Evolutionary conservation across 495 filamentous ascomycete genomes (phyloP).

Genomic region (Daldinia concentrica): DNA sequence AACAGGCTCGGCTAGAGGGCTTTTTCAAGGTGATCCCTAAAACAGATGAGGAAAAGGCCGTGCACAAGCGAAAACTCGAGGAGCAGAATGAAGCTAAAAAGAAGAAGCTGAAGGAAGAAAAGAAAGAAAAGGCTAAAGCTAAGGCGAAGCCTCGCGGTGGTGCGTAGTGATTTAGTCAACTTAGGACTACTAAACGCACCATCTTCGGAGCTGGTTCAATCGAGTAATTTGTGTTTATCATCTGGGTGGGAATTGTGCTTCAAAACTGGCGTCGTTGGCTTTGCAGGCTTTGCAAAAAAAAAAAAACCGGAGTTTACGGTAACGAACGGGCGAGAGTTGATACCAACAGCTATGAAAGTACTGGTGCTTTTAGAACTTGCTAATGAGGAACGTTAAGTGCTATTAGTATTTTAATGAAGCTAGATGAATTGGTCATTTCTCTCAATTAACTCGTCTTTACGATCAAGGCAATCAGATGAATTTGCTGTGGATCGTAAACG

Average conservation of each 20-base stretch:
- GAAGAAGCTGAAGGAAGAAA: slow-evolving; percentile 91
- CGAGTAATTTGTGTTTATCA: not conserved
- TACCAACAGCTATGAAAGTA: slow-evolving; percentile 29
- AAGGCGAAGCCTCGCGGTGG: slow-evolving; percentile 80
- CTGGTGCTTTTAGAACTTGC: slow-evolving; percentile 16
- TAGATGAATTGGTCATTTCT: not conserved
- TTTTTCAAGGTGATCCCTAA: slow-evolving; percentile 97
- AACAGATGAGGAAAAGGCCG: slow-evolving; percentile 82
- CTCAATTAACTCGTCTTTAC: not conserved
- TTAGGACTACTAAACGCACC: not conserved
- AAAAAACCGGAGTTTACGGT: slow-evolving; percentile 41
- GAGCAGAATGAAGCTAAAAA: slow-evolving; percentile 88
- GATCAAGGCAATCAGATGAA: not conserved
- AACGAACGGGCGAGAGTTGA: slow-evolving; percentile 15
- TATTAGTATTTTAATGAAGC: not conserved
- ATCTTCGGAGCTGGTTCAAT: not conserved
- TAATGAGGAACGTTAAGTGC: slow-evolving; percentile 2
- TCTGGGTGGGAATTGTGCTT: slow-evolving; percentile 12
- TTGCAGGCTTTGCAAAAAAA: slow-evolving; percentile 14
- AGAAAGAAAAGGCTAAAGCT: slow-evolving; percentile 88
- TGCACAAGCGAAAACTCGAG: slow-evolving; percentile 90
- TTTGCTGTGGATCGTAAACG: not conserved
- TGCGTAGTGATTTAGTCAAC: slow-evolving; percentile 17
- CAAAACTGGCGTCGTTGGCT: slow-evolving; percentile 36
- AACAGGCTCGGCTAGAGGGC: slow-evolving; percentile 92